Evolutionary conservation across 1,284 basidiomycete species (phyloP).

Genomic region (Coriolopsis trogii): DNA sequence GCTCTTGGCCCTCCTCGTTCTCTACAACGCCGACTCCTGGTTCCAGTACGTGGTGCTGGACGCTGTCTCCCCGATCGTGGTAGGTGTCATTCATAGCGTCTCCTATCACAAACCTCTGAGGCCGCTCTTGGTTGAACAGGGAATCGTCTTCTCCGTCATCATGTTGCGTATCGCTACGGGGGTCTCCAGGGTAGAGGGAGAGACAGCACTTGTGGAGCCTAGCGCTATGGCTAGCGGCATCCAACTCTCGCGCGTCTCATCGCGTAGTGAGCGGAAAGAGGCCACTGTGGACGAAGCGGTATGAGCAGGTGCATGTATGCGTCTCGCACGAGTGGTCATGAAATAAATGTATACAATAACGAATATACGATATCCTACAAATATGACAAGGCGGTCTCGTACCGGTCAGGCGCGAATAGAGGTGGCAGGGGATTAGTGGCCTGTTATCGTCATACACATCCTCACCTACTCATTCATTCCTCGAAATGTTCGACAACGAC

Average conservation of each 20-base stretch:
- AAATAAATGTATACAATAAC: too few relatives aligned
- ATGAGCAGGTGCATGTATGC: too few relatives aligned
- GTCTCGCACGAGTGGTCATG: too few relatives aligned
- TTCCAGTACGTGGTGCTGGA: constrained; percentile 41
- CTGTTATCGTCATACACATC: too few relatives aligned
- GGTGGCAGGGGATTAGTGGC: too few relatives aligned
- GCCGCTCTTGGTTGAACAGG: constrained; percentile 1
- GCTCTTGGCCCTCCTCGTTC: constrained; percentile 34
- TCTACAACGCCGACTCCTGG: constrained; percentile 36
- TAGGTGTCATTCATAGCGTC: background rate
- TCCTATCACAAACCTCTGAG: too few relatives aligned
- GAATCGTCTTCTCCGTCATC: constrained; percentile 16
- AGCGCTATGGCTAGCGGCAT: constrained; percentile 2
- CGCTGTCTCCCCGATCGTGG: constrained; percentile 26
- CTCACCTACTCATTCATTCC: too few relatives aligned
- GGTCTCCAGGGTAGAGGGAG: constrained; percentile 10
- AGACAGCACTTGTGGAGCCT: constrained; percentile 11
- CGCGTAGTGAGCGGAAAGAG: constrained; percentile 1
- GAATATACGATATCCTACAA: too few relatives aligned
- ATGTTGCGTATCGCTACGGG: constrained; percentile 17
- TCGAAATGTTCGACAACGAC: too few relatives aligned
- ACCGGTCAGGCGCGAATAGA: too few relatives aligned
- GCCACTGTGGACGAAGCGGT: background rate
- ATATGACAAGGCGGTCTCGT: too few relatives aligned
- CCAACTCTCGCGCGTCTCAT: constrained; percentile 11